phyloP scores from a whole-genome alignment of 2,329 filamentous ascomycete species.

The Hansfordia pulvinata region DNA sequence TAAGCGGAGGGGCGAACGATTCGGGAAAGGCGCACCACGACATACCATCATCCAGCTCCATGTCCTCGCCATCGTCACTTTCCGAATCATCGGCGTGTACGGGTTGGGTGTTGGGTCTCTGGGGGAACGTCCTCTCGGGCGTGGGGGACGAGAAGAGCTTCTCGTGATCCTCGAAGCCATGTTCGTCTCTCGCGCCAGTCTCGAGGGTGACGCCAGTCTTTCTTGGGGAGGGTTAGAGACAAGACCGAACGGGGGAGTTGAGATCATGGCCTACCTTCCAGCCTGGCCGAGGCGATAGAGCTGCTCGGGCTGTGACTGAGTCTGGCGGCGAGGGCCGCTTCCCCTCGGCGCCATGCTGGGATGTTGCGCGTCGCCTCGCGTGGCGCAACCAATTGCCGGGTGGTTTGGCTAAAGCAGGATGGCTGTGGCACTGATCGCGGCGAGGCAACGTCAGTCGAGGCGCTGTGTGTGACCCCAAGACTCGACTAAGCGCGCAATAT shows the following conservation, averaged over 20 bases:
- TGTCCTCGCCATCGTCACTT: slow-evolving; percentile 28
- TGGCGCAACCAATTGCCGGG: too few relatives aligned
- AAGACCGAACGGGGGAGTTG: slow-evolving; percentile 4
- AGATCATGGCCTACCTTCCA: slow-evolving; percentile 28
- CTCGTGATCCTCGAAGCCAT: slow-evolving; percentile 83
- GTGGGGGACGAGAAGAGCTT: slow-evolving; percentile 88
- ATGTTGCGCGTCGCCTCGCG: too few relatives aligned
- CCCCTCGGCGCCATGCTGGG: slow-evolving; percentile 23
- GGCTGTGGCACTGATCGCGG: too few relatives aligned
- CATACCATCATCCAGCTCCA: slow-evolving; percentile 39
- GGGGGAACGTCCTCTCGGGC: slow-evolving; percentile 38
- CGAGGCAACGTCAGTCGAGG: too few relatives aligned
- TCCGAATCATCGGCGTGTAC: slow-evolving; percentile 15
- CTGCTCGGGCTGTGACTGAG: slow-evolving; percentile 27
- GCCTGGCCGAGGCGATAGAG: slow-evolving; percentile 34
- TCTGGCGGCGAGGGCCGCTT: slow-evolving; percentile 19
- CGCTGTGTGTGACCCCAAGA: too few relatives aligned
- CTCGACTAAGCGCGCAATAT: too few relatives aligned
- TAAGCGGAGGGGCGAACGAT: too few relatives aligned
- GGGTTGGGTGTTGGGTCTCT: too few relatives aligned
- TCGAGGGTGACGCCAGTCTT: slow-evolving; percentile 85
- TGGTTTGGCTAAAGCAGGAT: too few relatives aligned
- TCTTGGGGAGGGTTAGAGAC: slow-evolving; percentile 28
- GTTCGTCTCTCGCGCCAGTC: slow-evolving; percentile 68
- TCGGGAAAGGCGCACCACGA: too few relatives aligned